Base-by-base conservation (phyloP, 2,329 filamentous ascomycete species). In the Phymatotrichopsis omnivora region DNA sequence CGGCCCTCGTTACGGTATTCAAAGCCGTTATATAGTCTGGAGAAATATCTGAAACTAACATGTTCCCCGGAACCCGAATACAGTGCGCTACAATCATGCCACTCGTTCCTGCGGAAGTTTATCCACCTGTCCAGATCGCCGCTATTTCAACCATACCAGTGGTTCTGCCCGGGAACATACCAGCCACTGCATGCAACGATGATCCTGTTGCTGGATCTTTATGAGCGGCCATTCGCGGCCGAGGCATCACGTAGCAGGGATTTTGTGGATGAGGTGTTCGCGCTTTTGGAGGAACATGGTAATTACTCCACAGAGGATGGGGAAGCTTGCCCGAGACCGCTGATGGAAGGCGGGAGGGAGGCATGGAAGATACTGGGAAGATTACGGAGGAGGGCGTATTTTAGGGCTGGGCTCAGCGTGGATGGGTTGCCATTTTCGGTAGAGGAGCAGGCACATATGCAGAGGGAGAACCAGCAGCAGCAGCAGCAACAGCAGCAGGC, bases 131-230 rank as follows among this genome's bases (percentile, higher is more conserved):
- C 56, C 5, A 52, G 41, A 10, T 53, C 54, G 11, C 53, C 55
- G 10, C 42, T 52, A 27, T 58, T 58, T 38, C 51, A 54, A 28
- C 55, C 57, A 32, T 58, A 56, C 35, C 54, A 56, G 29, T 58
- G 56, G 57, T 58, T 57, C 36, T 54, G 54, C 30, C 57, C 57
- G 2, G 57, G 56, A 20, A 58, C 57, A 6, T 57, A 54, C 44
- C 57, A 58, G 37, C 57, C 57, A 17, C 52, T 58, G 2, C 57
- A 58, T 42, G 54, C 56, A 16, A 55, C 53, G 19, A 58, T 58
- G 56, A 55, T 58, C 36, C 45, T 58, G 5, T 48, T 58, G 6
- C 46, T 58, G 14, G 57, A 58, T 38, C 47, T 58, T 7, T 47
- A 55, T 44, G 51, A 58, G 25, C 48, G 44, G 5, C 57, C 57